phyloP scores from a whole-genome alignment of 2,329 filamentous ascomycete species.

The Stemphylium vesicarium region DNA sequence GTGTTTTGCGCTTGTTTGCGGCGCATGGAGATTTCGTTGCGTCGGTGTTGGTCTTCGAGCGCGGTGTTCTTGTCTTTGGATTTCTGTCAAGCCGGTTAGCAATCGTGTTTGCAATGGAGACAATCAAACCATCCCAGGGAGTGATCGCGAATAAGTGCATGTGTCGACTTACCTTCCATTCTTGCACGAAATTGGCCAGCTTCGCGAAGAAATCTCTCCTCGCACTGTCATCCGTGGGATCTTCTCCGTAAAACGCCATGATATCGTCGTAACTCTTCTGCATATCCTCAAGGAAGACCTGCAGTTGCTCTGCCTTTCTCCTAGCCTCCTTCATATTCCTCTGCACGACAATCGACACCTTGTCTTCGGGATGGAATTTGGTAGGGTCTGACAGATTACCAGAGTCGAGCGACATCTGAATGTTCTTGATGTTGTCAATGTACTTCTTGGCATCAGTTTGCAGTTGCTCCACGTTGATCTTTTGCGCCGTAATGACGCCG shows the following conservation, averaged over 20 bases:
- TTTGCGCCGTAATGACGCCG: constrained; percentile 79
- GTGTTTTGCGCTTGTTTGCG: constrained; percentile 64
- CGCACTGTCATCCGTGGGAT: constrained; percentile 89
- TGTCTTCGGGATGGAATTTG: constrained; percentile 97
- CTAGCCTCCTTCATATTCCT: constrained; percentile 95
- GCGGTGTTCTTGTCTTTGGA: constrained; percentile 89
- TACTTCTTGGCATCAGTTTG: constrained; percentile 87
- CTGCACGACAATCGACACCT: constrained; percentile 89
- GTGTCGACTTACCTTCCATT: constrained; percentile 75
- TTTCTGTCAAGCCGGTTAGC: constrained; percentile 60
- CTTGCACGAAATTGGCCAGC: constrained; percentile 83
- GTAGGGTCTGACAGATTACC: constrained; percentile 96
- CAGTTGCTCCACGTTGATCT: constrained; percentile 93
- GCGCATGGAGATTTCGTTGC: constrained; percentile 91
- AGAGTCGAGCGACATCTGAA: constrained; percentile 88
- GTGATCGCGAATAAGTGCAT: not conserved
- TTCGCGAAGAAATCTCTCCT: constrained; percentile 94
- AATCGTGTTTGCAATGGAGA: not conserved
- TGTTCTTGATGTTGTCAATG: constrained; percentile 92
- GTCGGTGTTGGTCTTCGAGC: constrained; percentile 79
- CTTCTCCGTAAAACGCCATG: constrained; percentile 95
- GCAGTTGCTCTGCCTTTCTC: constrained; percentile 94
- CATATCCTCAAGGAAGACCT: constrained; percentile 93
- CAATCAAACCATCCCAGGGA: not conserved
- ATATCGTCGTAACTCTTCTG: constrained; percentile 89